phyloP scores from a whole-genome alignment of 805 yeast genomes.

The Saturnispora zaruensis region DNA sequence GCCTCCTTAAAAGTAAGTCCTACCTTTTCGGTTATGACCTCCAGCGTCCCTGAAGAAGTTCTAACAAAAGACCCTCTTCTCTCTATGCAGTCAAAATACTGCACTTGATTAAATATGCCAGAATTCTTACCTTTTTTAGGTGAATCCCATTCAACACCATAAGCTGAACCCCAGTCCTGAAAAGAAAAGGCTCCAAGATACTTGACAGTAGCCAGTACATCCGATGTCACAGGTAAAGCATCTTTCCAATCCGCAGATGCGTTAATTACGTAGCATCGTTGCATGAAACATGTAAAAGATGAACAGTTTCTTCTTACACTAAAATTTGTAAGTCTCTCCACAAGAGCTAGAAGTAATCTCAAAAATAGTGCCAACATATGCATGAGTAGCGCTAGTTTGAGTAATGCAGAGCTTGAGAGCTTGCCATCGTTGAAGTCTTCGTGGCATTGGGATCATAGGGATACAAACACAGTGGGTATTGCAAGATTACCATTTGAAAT shows the following conservation, averaged over 20 bases:
- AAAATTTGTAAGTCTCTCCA: not conserved
- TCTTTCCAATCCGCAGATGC: not conserved
- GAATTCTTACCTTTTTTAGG: conserved; percentile 50
- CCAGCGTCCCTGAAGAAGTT: conserved; percentile 21
- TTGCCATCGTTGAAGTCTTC: conserved; percentile 41
- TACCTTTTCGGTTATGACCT: conserved; percentile 5
- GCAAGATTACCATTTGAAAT: conserved; percentile 60
- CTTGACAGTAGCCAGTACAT: not conserved
- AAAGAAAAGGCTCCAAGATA: conserved; percentile 2
- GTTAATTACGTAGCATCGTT: conserved; percentile 1
- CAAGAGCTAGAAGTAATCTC: not conserved
- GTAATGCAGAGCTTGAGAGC: conserved; percentile 3
- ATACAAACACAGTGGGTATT: conserved; percentile 70
- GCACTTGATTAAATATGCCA: conserved; percentile 47
- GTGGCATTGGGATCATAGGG: conserved; percentile 82
- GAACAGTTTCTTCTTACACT: not conserved
- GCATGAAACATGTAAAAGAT: not conserved
- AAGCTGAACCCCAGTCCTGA: not conserved
- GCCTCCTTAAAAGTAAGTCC: conserved; percentile 45
- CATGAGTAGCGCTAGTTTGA: conserved; percentile 3
- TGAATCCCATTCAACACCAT: conserved; percentile 8
- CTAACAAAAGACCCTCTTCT: conserved; percentile 62
- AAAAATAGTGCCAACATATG: not conserved
- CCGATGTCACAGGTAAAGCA: not conserved
- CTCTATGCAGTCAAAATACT: conserved; percentile 43